These are phyloP conservation scores for Didymella keratinophila DNA, from an alignment of 2,329 filamentous ascomycete species.

Conservation along the genomic window DNA sequence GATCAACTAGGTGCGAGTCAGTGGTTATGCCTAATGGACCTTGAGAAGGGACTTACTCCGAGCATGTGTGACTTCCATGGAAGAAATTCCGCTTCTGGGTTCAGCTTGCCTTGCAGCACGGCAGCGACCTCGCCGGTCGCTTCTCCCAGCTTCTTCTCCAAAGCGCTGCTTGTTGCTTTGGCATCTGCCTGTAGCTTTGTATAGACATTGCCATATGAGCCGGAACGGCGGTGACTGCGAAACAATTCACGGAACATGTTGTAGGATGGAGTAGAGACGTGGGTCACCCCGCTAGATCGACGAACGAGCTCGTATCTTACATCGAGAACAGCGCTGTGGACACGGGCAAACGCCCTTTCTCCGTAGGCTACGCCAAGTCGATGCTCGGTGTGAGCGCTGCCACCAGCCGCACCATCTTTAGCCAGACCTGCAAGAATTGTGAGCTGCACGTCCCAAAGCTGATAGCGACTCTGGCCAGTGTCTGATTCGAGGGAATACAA, in stretches of 20 bases:
- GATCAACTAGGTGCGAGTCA: not conserved
- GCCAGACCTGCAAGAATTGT: not conserved
- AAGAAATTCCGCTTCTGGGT: not conserved
- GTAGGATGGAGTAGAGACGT: not conserved
- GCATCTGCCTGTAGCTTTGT: not conserved
- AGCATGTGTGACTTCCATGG: not conserved
- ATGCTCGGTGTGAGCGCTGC: not conserved
- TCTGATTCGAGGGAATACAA: not conserved
- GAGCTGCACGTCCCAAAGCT: not conserved
- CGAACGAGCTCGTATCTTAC: not conserved
- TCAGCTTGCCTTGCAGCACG: not conserved
- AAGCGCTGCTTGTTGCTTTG: not conserved
- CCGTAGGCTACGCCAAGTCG: not conserved
- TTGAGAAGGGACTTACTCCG: not conserved
- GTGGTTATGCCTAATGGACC: not conserved
- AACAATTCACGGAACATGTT: not conserved
- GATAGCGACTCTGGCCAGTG: not conserved
- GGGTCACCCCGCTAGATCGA: not conserved
- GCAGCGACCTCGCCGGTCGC: not conserved
- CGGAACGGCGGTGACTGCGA: conserved; percentile 1
- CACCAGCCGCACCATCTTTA: not conserved
- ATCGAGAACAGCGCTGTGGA: not conserved
- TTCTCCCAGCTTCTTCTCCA: not conserved
- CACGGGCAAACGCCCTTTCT: not conserved
- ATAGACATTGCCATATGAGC: not conserved